Evolutionary conservation across 345 rosid genomes (phyloP).

Genomic region (Linum trigynum): DNA sequence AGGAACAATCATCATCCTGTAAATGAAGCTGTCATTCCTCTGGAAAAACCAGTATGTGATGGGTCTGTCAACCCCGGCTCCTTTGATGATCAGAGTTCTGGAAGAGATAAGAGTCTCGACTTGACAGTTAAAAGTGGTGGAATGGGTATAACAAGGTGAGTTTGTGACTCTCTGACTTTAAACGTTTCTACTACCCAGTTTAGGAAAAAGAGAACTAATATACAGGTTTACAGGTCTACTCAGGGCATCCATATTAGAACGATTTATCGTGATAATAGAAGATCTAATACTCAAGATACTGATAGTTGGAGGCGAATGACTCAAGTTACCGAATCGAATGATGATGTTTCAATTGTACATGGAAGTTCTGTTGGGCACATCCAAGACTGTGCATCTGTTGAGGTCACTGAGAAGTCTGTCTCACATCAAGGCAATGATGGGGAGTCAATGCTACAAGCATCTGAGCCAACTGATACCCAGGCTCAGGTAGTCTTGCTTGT

Average conservation of each 20-base stretch:
- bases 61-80: slow-evolving; percentile 24
- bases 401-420: slow-evolving; percentile 28
- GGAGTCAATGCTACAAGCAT: slow-evolving; percentile 26
- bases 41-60: slow-evolving; percentile 25
- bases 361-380: slow-evolving; percentile 32
- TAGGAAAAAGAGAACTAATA: slow-evolving; percentile 25
- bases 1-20: slow-evolving; percentile 23
- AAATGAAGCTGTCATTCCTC: slow-evolving; percentile 28
- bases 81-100: slow-evolving; percentile 29
- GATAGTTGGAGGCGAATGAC: slow-evolving; percentile 51
- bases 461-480: slow-evolving; percentile 45
- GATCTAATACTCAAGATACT: slow-evolving; percentile 38
- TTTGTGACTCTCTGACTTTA: slow-evolving; percentile 18
- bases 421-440: slow-evolving; percentile 31
- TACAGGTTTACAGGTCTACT: slow-evolving; percentile 44
- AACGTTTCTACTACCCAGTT: slow-evolving; percentile 17
- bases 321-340: slow-evolving; percentile 27
- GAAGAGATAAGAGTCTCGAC: slow-evolving; percentile 34
- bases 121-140: slow-evolving; percentile 29
- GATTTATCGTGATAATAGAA: slow-evolving; percentile 50
- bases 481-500: slow-evolving; percentile 31
- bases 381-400: slow-evolving; percentile 25
- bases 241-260: slow-evolving; percentile 46
- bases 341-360: slow-evolving; percentile 22
- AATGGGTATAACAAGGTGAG: slow-evolving; percentile 50